Evolutionary conservation across 306 rosid genomes (phyloP).

Genomic region (Hylodesmum podocarpum): DNA sequence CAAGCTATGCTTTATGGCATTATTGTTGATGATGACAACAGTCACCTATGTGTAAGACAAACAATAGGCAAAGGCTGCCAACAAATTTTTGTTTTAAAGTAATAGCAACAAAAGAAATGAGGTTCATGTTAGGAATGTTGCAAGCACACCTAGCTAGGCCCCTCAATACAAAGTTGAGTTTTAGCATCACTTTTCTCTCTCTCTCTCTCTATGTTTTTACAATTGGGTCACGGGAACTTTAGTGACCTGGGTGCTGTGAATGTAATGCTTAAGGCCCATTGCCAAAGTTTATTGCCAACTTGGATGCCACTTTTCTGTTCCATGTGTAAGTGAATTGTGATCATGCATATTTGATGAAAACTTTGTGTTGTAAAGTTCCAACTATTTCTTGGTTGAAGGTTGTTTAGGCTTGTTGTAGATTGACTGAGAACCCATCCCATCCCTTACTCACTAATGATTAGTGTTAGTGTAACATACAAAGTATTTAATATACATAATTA

Average conservation of each 20-base stretch:
- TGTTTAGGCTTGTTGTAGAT: not conserved
- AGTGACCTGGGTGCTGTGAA: not conserved
- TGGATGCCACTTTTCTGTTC: not conserved
- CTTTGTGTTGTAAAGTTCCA: not conserved
- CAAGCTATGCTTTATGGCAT: not conserved
- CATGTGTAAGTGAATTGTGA: not conserved
- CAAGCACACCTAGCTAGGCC: slow-evolving; percentile 31
- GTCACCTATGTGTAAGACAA: slow-evolving; percentile 23
- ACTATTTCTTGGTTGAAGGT: not conserved
- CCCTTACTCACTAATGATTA: too few relatives aligned
- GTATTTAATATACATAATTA: too few relatives aligned
- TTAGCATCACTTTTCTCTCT: not conserved
- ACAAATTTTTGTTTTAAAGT: slow-evolving; percentile 28
- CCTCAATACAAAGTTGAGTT: slow-evolving; percentile 12
- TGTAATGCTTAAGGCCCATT: not conserved
- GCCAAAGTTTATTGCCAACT: not conserved
- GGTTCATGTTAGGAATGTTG: slow-evolving; percentile 41
- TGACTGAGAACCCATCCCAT: not conserved
- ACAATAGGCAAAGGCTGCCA: slow-evolving; percentile 12
- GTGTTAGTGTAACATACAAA: too few relatives aligned
- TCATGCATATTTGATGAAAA: not conserved
- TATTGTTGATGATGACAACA: slow-evolving; percentile 21
- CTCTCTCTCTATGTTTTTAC: not conserved
- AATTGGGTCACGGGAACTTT: not conserved
- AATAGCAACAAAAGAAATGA: slow-evolving; percentile 16